Evolutionary conservation across 2,329 filamentous ascomycete genomes (phyloP).

Genomic region (Diaporthe helianthi): DNA sequence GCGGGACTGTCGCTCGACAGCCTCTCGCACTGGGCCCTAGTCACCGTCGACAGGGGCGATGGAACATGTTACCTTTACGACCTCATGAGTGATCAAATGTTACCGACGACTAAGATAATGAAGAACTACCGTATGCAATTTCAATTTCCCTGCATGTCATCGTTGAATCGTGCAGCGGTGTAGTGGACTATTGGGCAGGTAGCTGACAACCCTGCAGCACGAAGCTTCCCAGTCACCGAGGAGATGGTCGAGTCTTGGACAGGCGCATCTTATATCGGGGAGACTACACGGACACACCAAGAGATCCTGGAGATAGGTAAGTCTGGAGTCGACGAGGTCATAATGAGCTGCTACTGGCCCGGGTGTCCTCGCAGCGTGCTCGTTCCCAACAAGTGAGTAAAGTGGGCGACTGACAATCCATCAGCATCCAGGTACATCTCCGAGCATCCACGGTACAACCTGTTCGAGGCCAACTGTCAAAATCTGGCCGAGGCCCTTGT

Average conservation of each 20-base stretch:
- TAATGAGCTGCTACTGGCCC: background rate
- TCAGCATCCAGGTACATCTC: slow-evolving; percentile 40
- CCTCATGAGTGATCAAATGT: slow-evolving; percentile 29
- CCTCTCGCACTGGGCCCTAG: slow-evolving; percentile 34
- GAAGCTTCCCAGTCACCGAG: slow-evolving; percentile 41
- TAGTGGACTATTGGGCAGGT: background rate
- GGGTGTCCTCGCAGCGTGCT: background rate
- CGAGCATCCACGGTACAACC: slow-evolving; percentile 43
- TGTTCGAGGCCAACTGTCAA: slow-evolving; percentile 44
- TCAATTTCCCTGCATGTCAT: background rate
- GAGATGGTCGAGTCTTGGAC: slow-evolving; percentile 42
- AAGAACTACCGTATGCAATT: slow-evolving; percentile 31
- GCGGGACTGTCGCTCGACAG: slow-evolving; percentile 32
- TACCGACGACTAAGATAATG: slow-evolving; percentile 35
- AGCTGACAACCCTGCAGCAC: slow-evolving; percentile 23
- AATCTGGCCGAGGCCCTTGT: slow-evolving; percentile 43
- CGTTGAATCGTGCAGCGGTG: background rate
- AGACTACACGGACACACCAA: slow-evolving; percentile 43
- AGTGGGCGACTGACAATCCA: background rate
- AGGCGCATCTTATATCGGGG: slow-evolving; percentile 43
- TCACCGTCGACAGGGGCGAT: slow-evolving; percentile 30
- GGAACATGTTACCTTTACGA: slow-evolving; percentile 31
- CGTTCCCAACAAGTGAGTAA: background rate
- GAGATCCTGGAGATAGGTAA: slow-evolving; percentile 42
- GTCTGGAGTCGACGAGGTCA: background rate